Percentiles rank a stretch among this genome's conserved stretches.
phyloP scores from a whole-genome alignment of 306 rosid species.

The Heteromeles arbutifolia region DNA sequence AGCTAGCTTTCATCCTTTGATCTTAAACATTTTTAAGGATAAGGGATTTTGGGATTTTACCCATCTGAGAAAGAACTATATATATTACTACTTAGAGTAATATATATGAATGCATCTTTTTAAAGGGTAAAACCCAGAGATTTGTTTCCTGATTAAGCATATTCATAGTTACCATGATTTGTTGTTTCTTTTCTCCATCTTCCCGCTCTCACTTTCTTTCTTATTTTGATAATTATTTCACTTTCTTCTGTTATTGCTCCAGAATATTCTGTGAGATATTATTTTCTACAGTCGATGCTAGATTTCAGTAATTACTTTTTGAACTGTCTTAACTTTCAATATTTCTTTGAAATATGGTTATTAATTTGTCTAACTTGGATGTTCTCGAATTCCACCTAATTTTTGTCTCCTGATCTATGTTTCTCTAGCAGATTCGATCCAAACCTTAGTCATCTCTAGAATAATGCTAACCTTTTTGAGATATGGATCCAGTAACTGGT shows the following conservation, averaged over 20 bases:
- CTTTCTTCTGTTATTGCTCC: background rate
- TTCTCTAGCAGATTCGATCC: background rate
- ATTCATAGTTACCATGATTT: background rate
- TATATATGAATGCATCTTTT: background rate
- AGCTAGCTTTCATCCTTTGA: background rate
- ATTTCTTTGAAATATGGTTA: background rate
- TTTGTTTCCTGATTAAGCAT: background rate
- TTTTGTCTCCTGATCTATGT: background rate
- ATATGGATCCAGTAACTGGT: background rate
- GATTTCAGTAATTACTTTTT: background rate
- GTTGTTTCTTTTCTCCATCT: background rate
- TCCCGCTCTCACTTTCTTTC: background rate
- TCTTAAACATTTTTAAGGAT: background rate
- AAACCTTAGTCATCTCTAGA: background rate
- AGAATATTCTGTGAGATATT: background rate
- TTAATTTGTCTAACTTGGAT: background rate
- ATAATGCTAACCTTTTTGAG: background rate
- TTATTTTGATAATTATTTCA: background rate
- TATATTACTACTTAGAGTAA: background rate
- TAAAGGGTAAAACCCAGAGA: background rate
- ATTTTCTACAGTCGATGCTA: background rate
- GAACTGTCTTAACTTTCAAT: background rate
- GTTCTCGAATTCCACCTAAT: background rate
- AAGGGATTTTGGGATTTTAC: background rate
- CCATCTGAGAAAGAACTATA: background rate